A percentile compares a stretch with the other conserved stretches of the same genome.
These are phyloP conservation scores for Oryza nivara DNA, from an alignment of 176 grass and related monocot genomes.

Conservation along the genomic window DNA sequence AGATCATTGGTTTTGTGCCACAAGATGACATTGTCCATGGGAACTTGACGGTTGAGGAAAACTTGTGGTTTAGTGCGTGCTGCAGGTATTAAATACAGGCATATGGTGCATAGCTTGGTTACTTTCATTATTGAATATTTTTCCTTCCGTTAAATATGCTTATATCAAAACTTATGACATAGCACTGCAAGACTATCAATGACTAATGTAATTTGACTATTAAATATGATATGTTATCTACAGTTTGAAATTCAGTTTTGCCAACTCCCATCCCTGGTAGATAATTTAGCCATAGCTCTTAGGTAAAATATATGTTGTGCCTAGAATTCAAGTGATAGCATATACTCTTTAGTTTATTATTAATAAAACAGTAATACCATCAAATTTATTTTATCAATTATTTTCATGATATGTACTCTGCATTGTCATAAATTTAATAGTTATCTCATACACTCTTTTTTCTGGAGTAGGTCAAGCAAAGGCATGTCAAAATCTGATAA, in stretches of 20 bases:
- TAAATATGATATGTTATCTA: slow-evolving; percentile 2
- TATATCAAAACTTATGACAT: slow-evolving; percentile 13
- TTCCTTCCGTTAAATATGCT: background rate
- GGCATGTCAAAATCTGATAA: slow-evolving; percentile 56
- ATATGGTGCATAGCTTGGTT: slow-evolving; percentile 2
- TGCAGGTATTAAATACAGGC: slow-evolving; percentile 74
- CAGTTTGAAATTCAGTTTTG: slow-evolving; percentile 10
- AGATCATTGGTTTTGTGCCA: slow-evolving; percentile 82
- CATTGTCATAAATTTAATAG: background rate
- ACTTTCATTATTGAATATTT: slow-evolving; percentile 19
- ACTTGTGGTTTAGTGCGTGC: slow-evolving; percentile 79
- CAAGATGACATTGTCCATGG: slow-evolving; percentile 94
- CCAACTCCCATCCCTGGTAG: background rate
- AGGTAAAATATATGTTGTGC: slow-evolving; percentile 8
- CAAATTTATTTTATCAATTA: background rate
- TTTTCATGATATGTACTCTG: slow-evolving; percentile 14
- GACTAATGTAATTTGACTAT: slow-evolving; percentile 23
- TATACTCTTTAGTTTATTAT: slow-evolving; percentile 25
- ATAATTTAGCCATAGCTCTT: slow-evolving; percentile 24
- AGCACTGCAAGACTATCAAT: slow-evolving; percentile 17
- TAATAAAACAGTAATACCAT: slow-evolving; percentile 1
- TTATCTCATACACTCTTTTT: slow-evolving; percentile 38
- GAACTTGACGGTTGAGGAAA: slow-evolving; percentile 86
- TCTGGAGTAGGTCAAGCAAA: slow-evolving; percentile 55
- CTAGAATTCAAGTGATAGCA: background rate